A percentile compares a stretch with the other conserved stretches of the same genome.
Conservation (phyloP, 2,329 filamentous ascomycete genomes). For the Colletotrichum horii region DNA sequence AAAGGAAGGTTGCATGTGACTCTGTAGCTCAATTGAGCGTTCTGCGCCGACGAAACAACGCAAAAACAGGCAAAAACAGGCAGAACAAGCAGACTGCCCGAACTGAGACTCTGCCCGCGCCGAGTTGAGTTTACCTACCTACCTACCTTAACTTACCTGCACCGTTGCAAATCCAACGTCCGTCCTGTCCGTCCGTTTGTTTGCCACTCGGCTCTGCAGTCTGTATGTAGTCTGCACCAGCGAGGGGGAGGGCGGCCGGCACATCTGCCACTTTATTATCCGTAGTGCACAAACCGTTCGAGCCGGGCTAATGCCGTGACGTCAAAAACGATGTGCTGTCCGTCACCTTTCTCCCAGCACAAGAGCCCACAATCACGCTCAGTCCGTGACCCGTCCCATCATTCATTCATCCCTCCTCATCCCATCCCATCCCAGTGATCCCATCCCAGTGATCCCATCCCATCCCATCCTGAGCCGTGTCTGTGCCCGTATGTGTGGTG, state of each 20-base stretch:
- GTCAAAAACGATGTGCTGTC: conserved; percentile 6
- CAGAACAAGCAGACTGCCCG: neutral
- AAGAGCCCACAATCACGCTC: conserved; percentile 4
- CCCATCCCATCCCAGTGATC: neutral
- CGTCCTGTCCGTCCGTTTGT: neutral
- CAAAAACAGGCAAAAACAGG: neutral
- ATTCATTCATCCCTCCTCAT: neutral
- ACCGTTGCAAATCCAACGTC: neutral
- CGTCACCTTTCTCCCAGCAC: neutral
- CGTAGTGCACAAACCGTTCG: neutral
- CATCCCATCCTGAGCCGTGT: neutral
- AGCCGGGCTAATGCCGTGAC: conserved; percentile 12
- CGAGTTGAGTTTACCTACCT: neutral
- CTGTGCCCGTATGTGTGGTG: neutral
- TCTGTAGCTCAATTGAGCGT: neutral
- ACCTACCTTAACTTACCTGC: neutral
- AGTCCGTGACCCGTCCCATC: neutral
- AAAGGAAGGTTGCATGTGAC: neutral
- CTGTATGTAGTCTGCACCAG: neutral
- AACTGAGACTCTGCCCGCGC: neutral
- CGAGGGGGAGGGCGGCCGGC: neutral
- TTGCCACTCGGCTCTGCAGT: neutral
- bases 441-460: neutral
- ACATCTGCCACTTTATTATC: neutral
- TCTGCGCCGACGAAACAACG: neutral